phyloP scores from a whole-genome alignment of 164 flowering plant species.

The Liquidambar formosana region DNA sequence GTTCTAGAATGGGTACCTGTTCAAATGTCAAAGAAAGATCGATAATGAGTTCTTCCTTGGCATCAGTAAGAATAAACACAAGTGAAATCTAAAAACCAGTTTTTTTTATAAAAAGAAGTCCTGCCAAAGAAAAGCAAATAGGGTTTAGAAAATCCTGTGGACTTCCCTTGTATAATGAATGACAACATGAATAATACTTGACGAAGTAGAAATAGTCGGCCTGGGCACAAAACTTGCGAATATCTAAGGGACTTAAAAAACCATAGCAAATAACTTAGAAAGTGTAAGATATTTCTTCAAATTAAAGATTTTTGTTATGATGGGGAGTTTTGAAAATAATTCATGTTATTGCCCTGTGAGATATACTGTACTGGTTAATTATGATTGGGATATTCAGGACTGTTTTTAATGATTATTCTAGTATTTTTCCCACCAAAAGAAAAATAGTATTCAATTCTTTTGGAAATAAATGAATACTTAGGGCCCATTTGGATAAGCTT shows the following conservation, averaged over 20 bases:
- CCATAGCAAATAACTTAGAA: not conserved
- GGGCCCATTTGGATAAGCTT: no score
- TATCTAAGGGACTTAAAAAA: not conserved
- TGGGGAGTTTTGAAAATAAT: not conserved
- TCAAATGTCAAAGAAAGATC: not conserved
- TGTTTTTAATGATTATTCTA: not conserved
- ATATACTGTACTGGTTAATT: not conserved
- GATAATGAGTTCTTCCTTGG: not conserved
- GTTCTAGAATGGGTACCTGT: constrained; percentile 25
- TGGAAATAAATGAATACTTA: no score
- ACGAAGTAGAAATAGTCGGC: not conserved
- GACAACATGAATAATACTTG: not conserved
- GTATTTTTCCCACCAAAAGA: no score
- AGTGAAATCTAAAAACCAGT: not conserved
- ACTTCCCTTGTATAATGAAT: not conserved
- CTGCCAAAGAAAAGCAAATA: not conserved
- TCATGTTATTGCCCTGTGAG: not conserved
- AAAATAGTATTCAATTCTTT: no score
- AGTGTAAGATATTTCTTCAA: not conserved
- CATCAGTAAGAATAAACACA: not conserved
- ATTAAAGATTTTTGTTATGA: not conserved
- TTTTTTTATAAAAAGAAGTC: not conserved
- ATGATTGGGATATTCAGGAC: not conserved
- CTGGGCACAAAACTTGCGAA: not conserved
- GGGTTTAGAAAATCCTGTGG: not conserved